A percentile compares a stretch with the other conserved stretches of the same genome.
These are phyloP conservation scores for Dictyophora rubrovolvata DNA, from an alignment of 768 basidiomycete species.

Conservation along the genomic window DNA sequence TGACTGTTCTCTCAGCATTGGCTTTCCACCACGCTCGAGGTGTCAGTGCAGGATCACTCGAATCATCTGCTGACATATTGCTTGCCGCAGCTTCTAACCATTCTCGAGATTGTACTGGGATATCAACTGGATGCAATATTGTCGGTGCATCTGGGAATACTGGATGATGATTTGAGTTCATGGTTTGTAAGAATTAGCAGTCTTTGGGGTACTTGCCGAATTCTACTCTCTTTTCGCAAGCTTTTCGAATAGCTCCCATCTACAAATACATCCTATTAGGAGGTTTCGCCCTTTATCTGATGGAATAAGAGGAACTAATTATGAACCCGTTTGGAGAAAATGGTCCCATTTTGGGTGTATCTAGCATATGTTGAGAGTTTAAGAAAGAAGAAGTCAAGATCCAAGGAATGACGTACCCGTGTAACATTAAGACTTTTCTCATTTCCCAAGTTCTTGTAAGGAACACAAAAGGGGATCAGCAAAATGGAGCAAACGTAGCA, in stretches of 20 bases:
- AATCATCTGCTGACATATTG: constrained; percentile 10
- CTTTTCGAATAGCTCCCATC: constrained; percentile 66
- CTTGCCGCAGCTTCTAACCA: constrained; percentile 33
- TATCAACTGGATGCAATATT: constrained; percentile 55
- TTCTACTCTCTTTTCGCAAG: constrained; percentile 54
- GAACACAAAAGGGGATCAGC: too few relatives aligned
- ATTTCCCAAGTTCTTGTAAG: neutral
- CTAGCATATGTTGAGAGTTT: constrained; percentile 23
- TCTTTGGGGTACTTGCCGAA: constrained; percentile 34
- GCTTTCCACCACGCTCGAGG: constrained; percentile 68
- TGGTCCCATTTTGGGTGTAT: constrained; percentile 60
- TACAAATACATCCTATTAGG: constrained; percentile 18
- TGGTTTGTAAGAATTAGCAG: neutral
- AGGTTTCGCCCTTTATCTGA: too few relatives aligned
- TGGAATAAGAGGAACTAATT: neutral
- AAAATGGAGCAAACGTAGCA: too few relatives aligned
- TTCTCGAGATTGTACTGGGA: constrained; percentile 27
- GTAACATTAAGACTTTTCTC: constrained; percentile 35
- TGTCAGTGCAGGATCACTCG: constrained; percentile 39
- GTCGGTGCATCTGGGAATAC: constrained; percentile 70
- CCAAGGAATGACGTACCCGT: constrained; percentile 26
- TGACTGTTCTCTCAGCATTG: constrained; percentile 40
- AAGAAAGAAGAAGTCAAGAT: too few relatives aligned
- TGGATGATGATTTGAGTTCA: constrained; percentile 18
- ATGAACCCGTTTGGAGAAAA: constrained; percentile 64